Evolutionary conservation across 495 filamentous ascomycete species (phyloP), one percentile per base, ranked within the genome.

Genomic region (Penicillium herquei): DNA sequence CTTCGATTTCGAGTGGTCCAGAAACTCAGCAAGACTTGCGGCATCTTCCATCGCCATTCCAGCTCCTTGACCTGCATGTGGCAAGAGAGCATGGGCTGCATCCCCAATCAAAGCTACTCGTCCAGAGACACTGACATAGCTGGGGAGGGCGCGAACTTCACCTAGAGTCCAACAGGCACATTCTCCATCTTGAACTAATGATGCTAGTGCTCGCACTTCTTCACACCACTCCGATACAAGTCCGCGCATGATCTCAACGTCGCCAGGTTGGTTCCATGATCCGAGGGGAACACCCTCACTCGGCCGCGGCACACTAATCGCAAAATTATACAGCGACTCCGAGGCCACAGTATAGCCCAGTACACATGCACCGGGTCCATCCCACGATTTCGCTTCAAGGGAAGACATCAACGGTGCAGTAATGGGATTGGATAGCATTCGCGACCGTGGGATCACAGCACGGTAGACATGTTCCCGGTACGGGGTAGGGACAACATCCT

Each of bases 21-120:
- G 21, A 21, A 59, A 59, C 56, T 59, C 56, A 42, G 51, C 44
- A 35, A 59, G 47, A 50, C 45, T 50, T 39, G 56, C 56, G 9
- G 45, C 43, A 55, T 59, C 56, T 37, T 59, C 56, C 13, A 59
- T 49, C 45, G 56, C 56, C 56, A 59, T 59, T 26, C 56, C 56
- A 8, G 56, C 56, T 35, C 56, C 56, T 39, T 59, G 56, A 5
- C 51, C 56, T 42, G 56, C 56, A 55, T 59, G 56, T 34, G 56
- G 56, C 35, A 59, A 52, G 37, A 59, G 56, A 34, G 56, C 51
- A 59, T 59, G 56, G 16, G 56, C 56, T 13, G 56, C 56, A 31
- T 59, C 56, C 26, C 56, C 56, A 51, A 59, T 41, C 14, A 59
- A 33, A 44, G 52, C 52, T 50, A 59, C 50, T 49, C 51, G 48